Conservation (phyloP, 148 eudicot species). For the Arctostaphylos glauca region DNA sequence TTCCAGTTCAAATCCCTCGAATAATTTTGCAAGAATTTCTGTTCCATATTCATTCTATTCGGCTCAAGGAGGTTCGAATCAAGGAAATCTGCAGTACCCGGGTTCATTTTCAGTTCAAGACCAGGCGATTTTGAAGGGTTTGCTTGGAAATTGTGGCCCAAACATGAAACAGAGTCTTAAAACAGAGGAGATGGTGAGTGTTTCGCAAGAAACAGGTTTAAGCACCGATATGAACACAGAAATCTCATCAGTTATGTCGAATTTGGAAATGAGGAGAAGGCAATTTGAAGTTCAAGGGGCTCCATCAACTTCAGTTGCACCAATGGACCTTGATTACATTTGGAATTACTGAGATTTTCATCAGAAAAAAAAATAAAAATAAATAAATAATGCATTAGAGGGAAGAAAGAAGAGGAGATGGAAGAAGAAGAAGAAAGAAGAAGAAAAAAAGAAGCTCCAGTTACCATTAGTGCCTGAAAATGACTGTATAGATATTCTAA, state of each 20-base stretch:
- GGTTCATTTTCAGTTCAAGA: slow-evolving; percentile 36
- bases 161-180: slow-evolving; percentile 41
- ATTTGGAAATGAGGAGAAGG: slow-evolving; percentile 40
- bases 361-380: background rate
- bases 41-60: slow-evolving; percentile 8
- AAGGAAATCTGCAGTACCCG: slow-evolving; percentile 27
- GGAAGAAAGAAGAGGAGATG: background rate
- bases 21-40: slow-evolving; percentile 1
- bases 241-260: slow-evolving; percentile 51
- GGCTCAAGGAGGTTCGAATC: slow-evolving; percentile 24
- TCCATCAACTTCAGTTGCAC: slow-evolving; percentile 46
- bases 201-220: slow-evolving; percentile 51
- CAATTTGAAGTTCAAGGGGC: slow-evolving; percentile 44
- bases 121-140: slow-evolving; percentile 41
- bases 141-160: slow-evolving; percentile 40
- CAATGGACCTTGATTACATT: slow-evolving; percentile 41
- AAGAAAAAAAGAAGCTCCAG: background rate
- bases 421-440: slow-evolving; percentile 13
- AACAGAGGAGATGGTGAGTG: slow-evolving; percentile 37
- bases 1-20: slow-evolving; percentile 20
- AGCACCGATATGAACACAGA: slow-evolving; percentile 54
- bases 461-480: background rate
- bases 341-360: slow-evolving; percentile 44
- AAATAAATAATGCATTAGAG: background rate
- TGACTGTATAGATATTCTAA: background rate